Evolutionary conservation across 73 alveolate species (phyloP), one percentile per base, ranked within the genome.

Genomic region (Symbiodinium natans): DNA sequence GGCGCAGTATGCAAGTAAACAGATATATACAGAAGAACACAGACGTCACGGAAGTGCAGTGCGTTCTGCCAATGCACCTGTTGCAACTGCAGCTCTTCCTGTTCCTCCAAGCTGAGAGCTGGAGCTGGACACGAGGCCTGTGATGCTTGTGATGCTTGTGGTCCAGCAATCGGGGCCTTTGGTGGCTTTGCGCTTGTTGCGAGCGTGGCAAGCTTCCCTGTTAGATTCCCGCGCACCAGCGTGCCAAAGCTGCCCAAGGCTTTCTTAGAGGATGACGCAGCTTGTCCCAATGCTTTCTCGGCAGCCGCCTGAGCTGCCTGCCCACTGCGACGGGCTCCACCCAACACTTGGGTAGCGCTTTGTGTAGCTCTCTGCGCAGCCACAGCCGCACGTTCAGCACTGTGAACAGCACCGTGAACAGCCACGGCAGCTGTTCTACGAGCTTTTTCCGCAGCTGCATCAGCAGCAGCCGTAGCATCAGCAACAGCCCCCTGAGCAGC

Each of bases 301-400:
- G 95, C 95, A 13, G 85, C 85, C 34, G 95, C 95, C 41, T 86
- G 94, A 13, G 82, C 82, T 29, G 94, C 94, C 38, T 89, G 95
- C 17, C 95, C 95, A 68, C 87, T 89, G 75, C 95, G 86, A 40
- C 95, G 63, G n/a, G 95, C 95, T 6, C 46, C 95, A 25, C 94
- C 94, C 42, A 87, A 36, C 7, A 68, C 94, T 48, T 87, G 83
- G 43, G 94, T 11, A 10, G 94, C 94, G 36, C 74, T 87, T 41
- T 59, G 94, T 36, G 87, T 52, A 15, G 95, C 95, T 36, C 41
- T 27, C 42, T 39, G 75, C 5, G 95, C 95, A 27, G 74, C 95
- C 0, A 75, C 95, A 39, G 95, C 86, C 15, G 95, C 52, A 31
- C 87, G 75, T 80, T 40, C 84, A 0, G 84, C 84, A 74, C 43